Conservation (phyloP, 2,329 filamentous ascomycete genomes). For the Ambrosiella xylebori region DNA sequence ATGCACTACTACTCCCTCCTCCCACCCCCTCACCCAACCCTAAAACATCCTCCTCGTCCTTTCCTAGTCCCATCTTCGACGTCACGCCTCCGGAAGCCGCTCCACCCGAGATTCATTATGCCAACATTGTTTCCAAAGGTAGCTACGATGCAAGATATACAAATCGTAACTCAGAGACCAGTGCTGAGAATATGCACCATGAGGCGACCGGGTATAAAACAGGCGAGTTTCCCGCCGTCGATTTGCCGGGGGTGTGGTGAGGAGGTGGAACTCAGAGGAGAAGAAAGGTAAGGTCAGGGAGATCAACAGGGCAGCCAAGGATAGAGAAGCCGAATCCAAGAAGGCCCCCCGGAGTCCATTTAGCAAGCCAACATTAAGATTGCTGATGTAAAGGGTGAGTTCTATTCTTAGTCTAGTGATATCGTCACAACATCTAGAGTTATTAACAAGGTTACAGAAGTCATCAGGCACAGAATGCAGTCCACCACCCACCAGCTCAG, state of each 20-base stretch:
- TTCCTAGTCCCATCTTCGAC: no score
- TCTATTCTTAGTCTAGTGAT: not conserved
- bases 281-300: slow-evolving; percentile 7
- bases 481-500: slow-evolving; percentile 2
- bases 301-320: slow-evolving; percentile 8
- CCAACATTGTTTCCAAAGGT: not conserved
- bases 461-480: slow-evolving; percentile 4
- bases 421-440: not conserved
- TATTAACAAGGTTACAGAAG: not conserved
- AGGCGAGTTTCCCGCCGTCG: not conserved
- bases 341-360: not conserved
- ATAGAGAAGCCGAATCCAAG: not conserved
- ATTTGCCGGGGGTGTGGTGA: not conserved
- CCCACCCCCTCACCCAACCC: not conserved
- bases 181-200: no score
- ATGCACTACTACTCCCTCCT: not conserved
- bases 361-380: slow-evolving; percentile 3
- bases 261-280: not conserved
- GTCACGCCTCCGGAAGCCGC: no score
- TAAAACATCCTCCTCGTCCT: not conserved
- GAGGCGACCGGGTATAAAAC: no score
- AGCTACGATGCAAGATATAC: slow-evolving; percentile 1
- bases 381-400: slow-evolving; percentile 9
- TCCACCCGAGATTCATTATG: no score
- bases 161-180: not conserved